Evolutionary conservation across 192 early-diverging fungal species (phyloP), one percentile per base, ranked within the genome.

Genomic region (Coemansia sp.): DNA sequence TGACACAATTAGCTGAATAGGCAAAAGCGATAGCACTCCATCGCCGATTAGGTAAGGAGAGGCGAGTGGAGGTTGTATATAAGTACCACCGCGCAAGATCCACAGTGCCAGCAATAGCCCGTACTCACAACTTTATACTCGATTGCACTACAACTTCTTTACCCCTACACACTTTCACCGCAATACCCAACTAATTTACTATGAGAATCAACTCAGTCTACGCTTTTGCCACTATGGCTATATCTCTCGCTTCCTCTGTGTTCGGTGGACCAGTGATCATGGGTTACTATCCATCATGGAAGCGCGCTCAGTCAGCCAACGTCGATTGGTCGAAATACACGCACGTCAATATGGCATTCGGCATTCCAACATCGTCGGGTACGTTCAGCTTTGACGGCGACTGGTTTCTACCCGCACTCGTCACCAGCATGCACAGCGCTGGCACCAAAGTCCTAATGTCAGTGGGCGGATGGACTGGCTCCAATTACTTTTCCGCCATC

Each of bases 271-370:
- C 72, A 0, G 53, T 64, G 7, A 69, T 83, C 8, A 50, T 83
- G 31, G 80, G 80, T 1, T 83, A 83, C 67, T 77, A 77, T 21
- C 72, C 80, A 0, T 60, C 65, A 8, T 83, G 80, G 80, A 77
- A 83, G 51, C 63, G 63, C 10, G 59, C 61, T 0, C 66, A 77
- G n/a, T 63, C 69, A n/a, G 50, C 38, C 0, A 64, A 50, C 14
- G 60, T 84, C 4, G 76, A 84, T 39, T 69, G 73, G 59, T 27
- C 59, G 0, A 86, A 89, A 66, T 86, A 89, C 72, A 90, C 91
- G 15, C 91, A 91, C 61, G 69, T 92, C 65, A 88, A 92, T 62
- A 87, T 91, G 57, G 88, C 89, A 1, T 90, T 89, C 58, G 86
- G 76, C 7, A 75, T 85, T 17, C 76, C 87, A 12, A 57, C 45